Evolutionary conservation across 2,329 filamentous ascomycete species (phyloP).

Genomic region (Penicillium griseofulvum): DNA sequence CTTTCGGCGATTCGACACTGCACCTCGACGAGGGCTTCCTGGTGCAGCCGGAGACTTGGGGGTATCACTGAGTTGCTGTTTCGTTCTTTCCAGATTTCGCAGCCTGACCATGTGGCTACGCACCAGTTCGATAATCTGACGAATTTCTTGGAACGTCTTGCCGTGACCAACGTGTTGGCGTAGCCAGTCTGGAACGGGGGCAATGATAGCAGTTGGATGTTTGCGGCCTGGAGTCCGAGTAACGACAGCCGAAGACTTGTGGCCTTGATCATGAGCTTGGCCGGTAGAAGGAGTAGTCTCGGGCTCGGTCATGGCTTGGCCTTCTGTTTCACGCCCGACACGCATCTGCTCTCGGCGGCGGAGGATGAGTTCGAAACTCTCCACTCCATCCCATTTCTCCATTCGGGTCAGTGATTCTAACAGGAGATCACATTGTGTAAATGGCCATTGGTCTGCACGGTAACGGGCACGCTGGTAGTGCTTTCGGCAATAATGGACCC

Average conservation of each 20-base stretch:
- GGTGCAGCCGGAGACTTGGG: background rate
- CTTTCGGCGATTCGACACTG: background rate
- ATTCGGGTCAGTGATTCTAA: constrained; percentile 62
- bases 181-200: constrained; percentile 38
- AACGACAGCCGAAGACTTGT: background rate
- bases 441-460: constrained; percentile 58
- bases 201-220: constrained; percentile 27
- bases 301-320: background rate
- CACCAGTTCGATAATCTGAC: constrained; percentile 26
- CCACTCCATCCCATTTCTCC: constrained; percentile 60
- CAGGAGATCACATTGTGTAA: constrained; percentile 63
- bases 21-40: background rate
- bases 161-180: constrained; percentile 18
- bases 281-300: background rate
- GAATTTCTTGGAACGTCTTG: constrained; percentile 33
- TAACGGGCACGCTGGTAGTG: constrained; percentile 77
- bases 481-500: constrained; percentile 76
- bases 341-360: constrained; percentile 27
- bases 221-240: constrained; percentile 12
- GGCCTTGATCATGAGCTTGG: background rate
- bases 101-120: constrained; percentile 18
- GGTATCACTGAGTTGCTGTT: constrained; percentile 1
- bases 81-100: constrained; percentile 3
- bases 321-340: constrained; percentile 39
- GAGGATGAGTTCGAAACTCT: constrained; percentile 56